Evolutionary conservation across 108 stramenopile genomes (phyloP), one percentile per base, ranked within the genome.

Genomic region (Aurantiochytrium sp.): DNA sequence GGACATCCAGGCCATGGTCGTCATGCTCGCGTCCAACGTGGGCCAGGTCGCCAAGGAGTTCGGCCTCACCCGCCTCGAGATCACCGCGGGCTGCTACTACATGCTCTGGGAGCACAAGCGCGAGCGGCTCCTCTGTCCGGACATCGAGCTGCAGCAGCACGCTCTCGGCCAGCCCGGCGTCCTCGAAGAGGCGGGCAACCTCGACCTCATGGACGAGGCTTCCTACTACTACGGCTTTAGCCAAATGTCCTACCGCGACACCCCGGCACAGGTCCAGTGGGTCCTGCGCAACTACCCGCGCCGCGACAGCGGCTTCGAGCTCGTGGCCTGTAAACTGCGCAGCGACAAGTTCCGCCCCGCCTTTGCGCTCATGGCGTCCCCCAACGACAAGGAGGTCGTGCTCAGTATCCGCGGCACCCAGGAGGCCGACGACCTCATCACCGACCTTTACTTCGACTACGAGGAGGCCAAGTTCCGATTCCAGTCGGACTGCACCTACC

Each of bases 1-100:
- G 86, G 55, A 59, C 41, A 65, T 87, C 55, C 86, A 87, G 86
- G 45, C 34, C 10, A 87, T 55, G 55, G 32, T 87, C 39, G 34
- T 87, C 37, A 48, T 39, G 37, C 73, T 81, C n/a, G 45, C 73
- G 6, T 39, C 73, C 39, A 48, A 81, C 45, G 73, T 81, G 42
- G 73, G 73, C 30, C 73, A 48, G 45, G 73, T 81, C 6, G 39
- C 73, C 12, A 81, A 81, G 24, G 73, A 81, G 45, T 81, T 81
- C 45, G 45, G 30, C 19, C 73, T 81, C 12, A 30, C 73, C 12
- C 39, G 73, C 45, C 39, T 81, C 24, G 73, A 81, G 12, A 81
- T 81, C 39, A 48, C 73, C 6, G 73, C 73, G 6, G 73, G 73
- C 0, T 81, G 42, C 42, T 81, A 81, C 30, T 81, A 81, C 73